Base-by-base conservation (phyloP, 352 stramenopile species). In the Phytophthora syringae region DNA sequence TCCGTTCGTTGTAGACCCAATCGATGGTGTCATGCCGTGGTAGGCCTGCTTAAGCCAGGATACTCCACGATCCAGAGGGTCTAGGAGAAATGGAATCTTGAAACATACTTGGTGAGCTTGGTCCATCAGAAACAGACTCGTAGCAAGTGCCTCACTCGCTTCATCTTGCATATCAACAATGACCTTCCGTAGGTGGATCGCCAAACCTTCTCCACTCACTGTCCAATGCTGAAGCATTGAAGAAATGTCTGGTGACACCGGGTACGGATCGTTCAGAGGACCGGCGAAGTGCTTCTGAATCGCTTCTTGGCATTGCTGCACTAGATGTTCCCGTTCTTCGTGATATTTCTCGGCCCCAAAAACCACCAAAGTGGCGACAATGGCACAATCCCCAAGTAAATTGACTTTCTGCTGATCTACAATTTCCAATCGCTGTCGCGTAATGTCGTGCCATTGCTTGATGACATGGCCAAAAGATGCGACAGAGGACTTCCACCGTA, bases 71-170 rank as follows among this genome's bases (percentile, higher is more conserved):
- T 59, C 54, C 7, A 88, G 59, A n/a, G 83, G 80, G 28, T 92
- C 83, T 0, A 87, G 22, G 0, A 92, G 64, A 36, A 92, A 55
- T 7, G 77, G 71, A 21, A 80, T 80, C 57, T 79, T 76, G 15
- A 76, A 71, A 36, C 77, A 74, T 13, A 86, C 63, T 63, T 79
- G 68, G 22, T 79, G 67, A 15, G 65, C 55, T 37, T 88, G 77
- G 32, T 86, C 71, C 59, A 85, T 72, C 12, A 89, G 50, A 24
- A 86, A 76, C 40, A 92, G 57, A 43, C 74, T 87, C 10, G 74
- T 69, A 3, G 68, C 62, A 20, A 89, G 63, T 6, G 77, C 59
- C 18, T 72, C 62, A 3, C 71, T 45, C 21, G 60, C 68, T 24
- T 73, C 57, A 7, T 70, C 68, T n/a, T 70, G 21, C 63, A 72